Evolutionary conservation across 177 flowering plant genomes (phyloP), one percentile per base, ranked within the genome.

Genomic region (Telopea speciosissima): DNA sequence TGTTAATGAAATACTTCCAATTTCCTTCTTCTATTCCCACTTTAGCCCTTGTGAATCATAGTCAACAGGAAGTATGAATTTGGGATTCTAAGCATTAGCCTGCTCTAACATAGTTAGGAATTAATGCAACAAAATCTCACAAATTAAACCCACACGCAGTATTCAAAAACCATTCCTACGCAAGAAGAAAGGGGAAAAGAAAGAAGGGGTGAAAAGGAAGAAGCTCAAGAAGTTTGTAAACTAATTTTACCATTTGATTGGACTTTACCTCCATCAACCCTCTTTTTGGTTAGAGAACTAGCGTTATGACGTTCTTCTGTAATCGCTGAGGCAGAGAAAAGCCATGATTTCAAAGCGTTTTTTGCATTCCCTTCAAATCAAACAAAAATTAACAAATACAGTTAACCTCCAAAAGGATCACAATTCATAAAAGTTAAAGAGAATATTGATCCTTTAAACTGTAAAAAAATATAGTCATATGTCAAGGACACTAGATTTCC

Each of bases 341-440:
- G 86, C 97, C 96, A 94, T 45, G 90, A 82, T 66, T 78, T 79
- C 72, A 94, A 66, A 65, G 87, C 67, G 69, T 77, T 82, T 78
- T 74, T 87, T 73, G 79, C 83, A 68, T 66, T 72, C 44, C 86
- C 95, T 89, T 70, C 75, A 74, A 75, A 74, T 42, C 49, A 69
- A 68, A 11, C 24, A 67, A 67, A 22, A 65, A 1, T 28, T 12
- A 36, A 49, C 17, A 61, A 70, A 66, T 24, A 54, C 2, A 62
- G 64, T 66, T 67, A 42, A 40, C 62, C 25, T 62, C 24, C 40
- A 62, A 61, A 24, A 70, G 17, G 22, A 63, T 63, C 66, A 63
- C 26, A 23, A 10, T 23, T 3, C 63, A 24, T 60, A 60, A 3
- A 23, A 23, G 3, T 7, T 16, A 14, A 61, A 61, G 13, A 61